Evolutionary conservation across 2,329 filamentous ascomycete species (phyloP).

Genomic region (Colletotrichum theobromicola): DNA sequence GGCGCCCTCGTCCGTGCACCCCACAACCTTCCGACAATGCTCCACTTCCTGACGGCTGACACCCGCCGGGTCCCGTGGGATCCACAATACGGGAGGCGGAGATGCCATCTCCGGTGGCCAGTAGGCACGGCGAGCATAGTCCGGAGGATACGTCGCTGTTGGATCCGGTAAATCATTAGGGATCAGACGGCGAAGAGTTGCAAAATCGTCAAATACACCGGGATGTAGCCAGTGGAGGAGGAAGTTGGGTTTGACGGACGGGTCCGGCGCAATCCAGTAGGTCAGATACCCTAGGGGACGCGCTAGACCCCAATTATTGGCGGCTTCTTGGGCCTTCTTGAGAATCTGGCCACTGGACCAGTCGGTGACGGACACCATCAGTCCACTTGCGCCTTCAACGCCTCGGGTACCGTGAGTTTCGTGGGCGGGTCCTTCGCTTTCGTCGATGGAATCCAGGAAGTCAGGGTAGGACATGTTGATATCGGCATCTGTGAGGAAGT

Average conservation of each 20-base stretch:
- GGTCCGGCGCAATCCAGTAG: slow-evolving; percentile 30
- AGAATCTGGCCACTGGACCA: slow-evolving; percentile 42
- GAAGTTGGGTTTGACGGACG: slow-evolving; percentile 47
- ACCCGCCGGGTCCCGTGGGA: slow-evolving; percentile 73
- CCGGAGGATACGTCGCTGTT: slow-evolving; percentile 50
- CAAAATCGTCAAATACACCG: slow-evolving; percentile 76
- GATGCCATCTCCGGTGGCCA: slow-evolving; percentile 71
- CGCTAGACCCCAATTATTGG: slow-evolving; percentile 31
- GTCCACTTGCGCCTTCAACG: slow-evolving; percentile 41
- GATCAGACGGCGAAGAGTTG: slow-evolving; percentile 36
- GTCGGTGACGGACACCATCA: slow-evolving; percentile 35
- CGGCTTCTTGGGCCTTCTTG: slow-evolving; percentile 33
- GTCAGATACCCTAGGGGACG: slow-evolving; percentile 30
- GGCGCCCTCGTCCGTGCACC: slow-evolving; percentile 76
- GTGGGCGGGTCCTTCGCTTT: slow-evolving; percentile 25
- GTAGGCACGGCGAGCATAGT: slow-evolving; percentile 70
- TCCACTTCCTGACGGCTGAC: slow-evolving; percentile 74
- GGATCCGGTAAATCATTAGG: slow-evolving; percentile 28
- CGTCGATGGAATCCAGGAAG: slow-evolving; percentile 25
- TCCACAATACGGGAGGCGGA: slow-evolving; percentile 72
- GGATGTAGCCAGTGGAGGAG: slow-evolving; percentile 77
- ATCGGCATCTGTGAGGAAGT: slow-evolving; percentile 10
- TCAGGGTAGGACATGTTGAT: slow-evolving; percentile 8
- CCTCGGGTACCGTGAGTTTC: slow-evolving; percentile 33
- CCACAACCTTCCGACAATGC: slow-evolving; percentile 63